Percentiles rank a stretch among this genome's conserved stretches.
phyloP scores from a whole-genome alignment of 441 rosid genomes.

The Mallotus repandus region DNA sequence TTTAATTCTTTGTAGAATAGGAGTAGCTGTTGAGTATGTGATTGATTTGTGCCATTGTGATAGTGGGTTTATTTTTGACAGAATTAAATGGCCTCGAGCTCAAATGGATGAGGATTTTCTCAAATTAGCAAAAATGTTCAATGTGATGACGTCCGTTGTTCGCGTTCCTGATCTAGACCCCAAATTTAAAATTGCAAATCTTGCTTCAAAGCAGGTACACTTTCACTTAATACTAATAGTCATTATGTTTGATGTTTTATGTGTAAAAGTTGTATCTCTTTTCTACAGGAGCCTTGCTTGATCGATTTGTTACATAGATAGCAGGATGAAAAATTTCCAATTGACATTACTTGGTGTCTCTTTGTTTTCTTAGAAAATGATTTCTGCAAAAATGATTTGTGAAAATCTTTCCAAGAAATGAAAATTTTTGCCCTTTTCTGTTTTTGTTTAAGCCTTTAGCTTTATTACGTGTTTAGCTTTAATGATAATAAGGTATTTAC shows the following conservation, averaged over 20 bases:
- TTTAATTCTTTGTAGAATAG: background rate
- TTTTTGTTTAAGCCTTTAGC: background rate
- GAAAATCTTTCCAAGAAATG: conserved; percentile 11
- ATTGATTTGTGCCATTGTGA: conserved; percentile 21
- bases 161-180: conserved; percentile 84
- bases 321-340: conserved; percentile 91
- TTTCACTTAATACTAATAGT: background rate
- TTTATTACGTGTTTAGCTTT: background rate
- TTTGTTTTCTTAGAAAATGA: conserved; percentile 8
- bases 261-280: too few relatives aligned
- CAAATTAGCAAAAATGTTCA: conserved; percentile 48
- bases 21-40: background rate
- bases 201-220: conserved; percentile 74
- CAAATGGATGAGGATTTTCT: conserved; percentile 76
- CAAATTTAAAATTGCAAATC: conserved; percentile 76
- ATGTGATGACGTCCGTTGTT: conserved; percentile 64
- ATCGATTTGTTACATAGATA: conserved; percentile 81
- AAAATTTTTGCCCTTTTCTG: background rate
- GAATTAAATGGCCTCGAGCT: conserved; percentile 70
- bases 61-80: conserved; percentile 89
- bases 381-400: conserved; percentile 4
- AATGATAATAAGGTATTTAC: background rate
- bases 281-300: conserved; percentile 80
- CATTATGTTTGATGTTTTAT: too few relatives aligned
- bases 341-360: conserved; percentile 44